Percentiles rank a stretch among this genome's conserved stretches.
Evolutionary conservation across 495 filamentous ascomycete genomes (phyloP).

Genomic region (Pyronema omphalodes): DNA sequence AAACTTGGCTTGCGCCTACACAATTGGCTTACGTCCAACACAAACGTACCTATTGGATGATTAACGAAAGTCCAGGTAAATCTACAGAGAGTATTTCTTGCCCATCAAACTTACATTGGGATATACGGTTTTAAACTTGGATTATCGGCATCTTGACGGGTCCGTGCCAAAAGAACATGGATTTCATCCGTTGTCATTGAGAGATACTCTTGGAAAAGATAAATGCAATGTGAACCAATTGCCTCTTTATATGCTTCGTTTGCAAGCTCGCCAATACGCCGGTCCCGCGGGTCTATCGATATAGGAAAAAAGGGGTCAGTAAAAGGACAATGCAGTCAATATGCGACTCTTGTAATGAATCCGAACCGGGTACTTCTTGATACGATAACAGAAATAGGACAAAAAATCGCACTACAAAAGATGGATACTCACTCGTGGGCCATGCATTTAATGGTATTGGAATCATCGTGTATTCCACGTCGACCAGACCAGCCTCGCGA

Average conservation of each 20-base stretch:
- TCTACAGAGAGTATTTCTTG: constrained; percentile 1
- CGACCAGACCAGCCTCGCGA: constrained; percentile 49
- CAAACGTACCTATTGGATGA: constrained; percentile 33
- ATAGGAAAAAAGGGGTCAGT: background rate
- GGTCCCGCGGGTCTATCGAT: constrained; percentile 7
- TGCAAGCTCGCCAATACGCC: constrained; percentile 14
- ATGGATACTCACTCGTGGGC: constrained; percentile 40
- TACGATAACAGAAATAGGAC: too few species aligned
- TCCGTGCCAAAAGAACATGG: constrained; percentile 44
- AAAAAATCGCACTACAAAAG: too few species aligned
- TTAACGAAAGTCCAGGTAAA: constrained; percentile 7
- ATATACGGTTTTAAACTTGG: constrained; percentile 38
- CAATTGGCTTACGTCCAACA: constrained; percentile 32
- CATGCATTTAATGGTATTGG: constrained; percentile 56
- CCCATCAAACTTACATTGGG: constrained; percentile 9
- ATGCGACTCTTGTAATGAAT: too few species aligned
- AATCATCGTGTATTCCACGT: constrained; percentile 53
- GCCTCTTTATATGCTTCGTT: constrained; percentile 5
- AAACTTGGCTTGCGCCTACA: constrained; percentile 6
- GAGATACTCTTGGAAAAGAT: constrained; percentile 32
- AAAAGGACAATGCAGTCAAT: too few species aligned
- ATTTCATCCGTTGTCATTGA: constrained; percentile 46
- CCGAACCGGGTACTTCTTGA: too few species aligned
- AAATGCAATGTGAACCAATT: constrained; percentile 8
- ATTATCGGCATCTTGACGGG: constrained; percentile 47